These are phyloP conservation scores for Myochromella boudieri DNA, from an alignment of 768 basidiomycete species.

Conservation along the genomic window DNA sequence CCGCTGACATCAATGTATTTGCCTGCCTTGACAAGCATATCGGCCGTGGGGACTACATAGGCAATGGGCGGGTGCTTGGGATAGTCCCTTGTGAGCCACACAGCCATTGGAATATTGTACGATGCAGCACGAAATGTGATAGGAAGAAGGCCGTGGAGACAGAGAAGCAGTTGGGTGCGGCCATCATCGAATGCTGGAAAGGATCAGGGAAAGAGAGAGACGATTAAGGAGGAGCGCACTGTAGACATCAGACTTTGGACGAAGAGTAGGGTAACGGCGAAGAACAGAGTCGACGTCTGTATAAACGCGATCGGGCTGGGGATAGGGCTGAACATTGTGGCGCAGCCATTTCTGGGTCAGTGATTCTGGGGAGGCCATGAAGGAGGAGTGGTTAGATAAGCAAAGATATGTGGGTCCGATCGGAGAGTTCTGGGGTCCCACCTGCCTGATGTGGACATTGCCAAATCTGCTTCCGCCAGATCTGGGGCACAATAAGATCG, in stretches of 20 bases:
- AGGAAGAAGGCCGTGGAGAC: conserved; percentile 87
- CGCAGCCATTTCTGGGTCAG: conserved; percentile 66
- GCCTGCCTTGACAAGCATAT: conserved; percentile 85
- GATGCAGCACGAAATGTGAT: conserved; percentile 72
- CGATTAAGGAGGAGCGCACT: conserved; percentile 38
- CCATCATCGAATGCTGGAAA: conserved; percentile 88
- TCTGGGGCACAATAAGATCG: conserved; percentile 18
- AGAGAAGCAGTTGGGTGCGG: conserved; percentile 87
- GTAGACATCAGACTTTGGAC: conserved; percentile 83
- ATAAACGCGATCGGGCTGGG: conserved; percentile 54
- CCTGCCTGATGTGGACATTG: conserved; percentile 16
- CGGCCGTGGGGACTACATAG: conserved; percentile 89
- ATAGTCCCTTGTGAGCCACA: conserved; percentile 88
- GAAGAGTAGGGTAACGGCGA: conserved; percentile 49
- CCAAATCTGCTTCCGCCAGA: conserved; percentile 23
- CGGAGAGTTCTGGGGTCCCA: conserved; percentile 19
- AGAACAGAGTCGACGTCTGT: conserved; percentile 65
- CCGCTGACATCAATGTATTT: conserved; percentile 81
- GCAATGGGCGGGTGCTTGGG: conserved; percentile 80
- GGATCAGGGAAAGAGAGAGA: conserved; percentile 13
- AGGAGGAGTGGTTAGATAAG: conserved; percentile 3
- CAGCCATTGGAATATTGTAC: conserved; percentile 92
- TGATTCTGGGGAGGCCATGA: conserved; percentile 25
- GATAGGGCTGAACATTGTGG: conserved; percentile 60
- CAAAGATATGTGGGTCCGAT: conserved; percentile 7